Evolutionary conservation across 176 grass and related monocot genomes (phyloP).

Genomic region (Oropetium thomaeum): DNA sequence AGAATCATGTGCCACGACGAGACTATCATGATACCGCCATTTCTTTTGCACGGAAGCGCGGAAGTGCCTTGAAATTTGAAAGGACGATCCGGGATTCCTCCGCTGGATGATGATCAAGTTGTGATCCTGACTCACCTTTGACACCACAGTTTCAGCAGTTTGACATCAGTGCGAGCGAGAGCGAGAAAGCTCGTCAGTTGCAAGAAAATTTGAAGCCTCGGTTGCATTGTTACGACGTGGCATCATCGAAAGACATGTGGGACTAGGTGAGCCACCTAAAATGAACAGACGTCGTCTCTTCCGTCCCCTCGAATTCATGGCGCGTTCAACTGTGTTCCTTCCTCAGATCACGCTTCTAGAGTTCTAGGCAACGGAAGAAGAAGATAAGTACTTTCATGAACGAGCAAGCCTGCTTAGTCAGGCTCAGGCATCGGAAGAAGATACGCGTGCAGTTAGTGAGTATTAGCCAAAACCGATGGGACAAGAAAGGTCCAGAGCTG

Average conservation of each 20-base stretch:
- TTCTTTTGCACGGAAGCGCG: constrained; percentile 23
- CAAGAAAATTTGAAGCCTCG: background rate
- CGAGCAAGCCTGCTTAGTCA: background rate
- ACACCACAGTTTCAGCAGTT: background rate
- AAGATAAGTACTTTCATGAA: background rate
- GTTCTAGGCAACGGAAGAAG: background rate
- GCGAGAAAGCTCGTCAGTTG: background rate
- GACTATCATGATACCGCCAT: background rate
- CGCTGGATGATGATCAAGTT: background rate
- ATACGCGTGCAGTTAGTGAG: background rate
- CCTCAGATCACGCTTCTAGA: background rate
- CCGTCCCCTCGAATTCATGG: too few relatives aligned
- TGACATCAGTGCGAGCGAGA: background rate
- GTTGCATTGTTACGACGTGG: background rate
- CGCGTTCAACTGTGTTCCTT: background rate
- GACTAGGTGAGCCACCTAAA: too few relatives aligned
- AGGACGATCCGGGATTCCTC: background rate
- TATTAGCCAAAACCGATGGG: background rate
- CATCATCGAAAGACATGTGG: background rate
- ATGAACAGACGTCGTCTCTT: background rate
- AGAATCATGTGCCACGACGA: too few relatives aligned
- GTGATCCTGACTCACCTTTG: background rate
- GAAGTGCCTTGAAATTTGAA: background rate
- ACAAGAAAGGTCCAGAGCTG: background rate
- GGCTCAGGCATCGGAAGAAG: background rate